Conservation (phyloP, 2,329 filamentous ascomycete genomes). For the Gaeumannomyces sp. region DNA sequence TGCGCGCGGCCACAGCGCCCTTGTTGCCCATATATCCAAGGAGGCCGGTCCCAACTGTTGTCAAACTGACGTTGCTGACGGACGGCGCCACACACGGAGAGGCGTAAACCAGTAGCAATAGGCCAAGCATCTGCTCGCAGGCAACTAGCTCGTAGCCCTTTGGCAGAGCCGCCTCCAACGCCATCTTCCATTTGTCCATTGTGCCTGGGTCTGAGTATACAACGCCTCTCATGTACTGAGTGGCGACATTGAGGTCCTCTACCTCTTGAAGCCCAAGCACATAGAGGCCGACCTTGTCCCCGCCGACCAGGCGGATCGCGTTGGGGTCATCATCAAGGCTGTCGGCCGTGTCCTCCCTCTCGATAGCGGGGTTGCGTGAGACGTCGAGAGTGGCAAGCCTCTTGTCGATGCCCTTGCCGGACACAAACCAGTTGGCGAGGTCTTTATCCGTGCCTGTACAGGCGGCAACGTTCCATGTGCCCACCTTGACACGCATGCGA, state of each 20-base stretch:
- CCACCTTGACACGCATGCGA: constrained; percentile 78
- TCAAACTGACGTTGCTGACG: constrained; percentile 75
- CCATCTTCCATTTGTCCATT: constrained; percentile 73
- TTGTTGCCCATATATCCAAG: constrained; percentile 96
- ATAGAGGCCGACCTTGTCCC: constrained; percentile 77
- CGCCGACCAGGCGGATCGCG: constrained; percentile 42
- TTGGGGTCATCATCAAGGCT: constrained; percentile 30
- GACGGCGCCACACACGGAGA: constrained; percentile 68
- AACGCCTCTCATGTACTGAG: constrained; percentile 65
- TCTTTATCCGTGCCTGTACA: constrained; percentile 83
- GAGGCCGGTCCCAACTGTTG: constrained; percentile 79
- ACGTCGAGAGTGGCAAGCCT: constrained; percentile 50
- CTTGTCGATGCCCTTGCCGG: constrained; percentile 64
- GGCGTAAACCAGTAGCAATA: constrained; percentile 80
- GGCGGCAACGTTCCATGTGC: constrained; percentile 90
- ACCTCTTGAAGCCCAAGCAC: constrained; percentile 89
- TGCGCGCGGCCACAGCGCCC: constrained; percentile 73
- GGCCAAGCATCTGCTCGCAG: constrained; percentile 78
- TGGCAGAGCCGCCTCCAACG: constrained; percentile 68
- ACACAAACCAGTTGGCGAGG: constrained; percentile 80
- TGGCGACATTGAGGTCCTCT: constrained; percentile 73
- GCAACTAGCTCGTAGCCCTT: constrained; percentile 69
- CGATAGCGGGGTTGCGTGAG: constrained; percentile 31
- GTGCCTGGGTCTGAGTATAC: constrained; percentile 60
- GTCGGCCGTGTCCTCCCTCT: constrained; percentile 39